phyloP scores from a whole-genome alignment of 441 rosid genomes.

The Pelargonium myrrhifolium region DNA sequence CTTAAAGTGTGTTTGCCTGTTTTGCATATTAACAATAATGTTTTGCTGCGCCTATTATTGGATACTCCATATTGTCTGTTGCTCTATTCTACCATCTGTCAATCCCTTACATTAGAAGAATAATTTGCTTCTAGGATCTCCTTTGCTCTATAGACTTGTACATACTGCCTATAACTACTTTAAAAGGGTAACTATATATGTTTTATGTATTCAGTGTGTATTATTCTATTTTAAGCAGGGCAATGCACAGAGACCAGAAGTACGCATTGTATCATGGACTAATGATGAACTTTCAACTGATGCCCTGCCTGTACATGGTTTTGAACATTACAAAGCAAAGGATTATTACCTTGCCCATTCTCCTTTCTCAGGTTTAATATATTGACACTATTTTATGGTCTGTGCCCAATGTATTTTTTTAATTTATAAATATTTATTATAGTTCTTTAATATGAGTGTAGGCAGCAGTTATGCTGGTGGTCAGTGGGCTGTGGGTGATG shows the following conservation, averaged over 20 bases:
- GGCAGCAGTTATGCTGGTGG: slow-evolving; percentile 99
- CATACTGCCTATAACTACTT: background rate
- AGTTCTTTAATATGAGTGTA: slow-evolving; percentile 29
- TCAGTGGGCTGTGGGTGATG: slow-evolving; percentile 99
- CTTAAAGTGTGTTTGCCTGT: background rate
- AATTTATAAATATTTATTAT: slow-evolving; percentile 17
- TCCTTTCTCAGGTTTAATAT: slow-evolving; percentile 79
- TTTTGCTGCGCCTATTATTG: background rate
- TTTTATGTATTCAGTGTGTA: slow-evolving; percentile 4
- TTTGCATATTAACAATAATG: background rate
- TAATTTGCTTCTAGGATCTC: slow-evolving; percentile 2
- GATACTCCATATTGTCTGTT: background rate
- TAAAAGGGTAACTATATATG: slow-evolving; percentile 8
- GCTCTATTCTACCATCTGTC: background rate
- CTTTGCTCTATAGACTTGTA: slow-evolving; percentile 2
- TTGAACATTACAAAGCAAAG: slow-evolving; percentile 96
- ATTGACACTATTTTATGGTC: slow-evolving; percentile 19
- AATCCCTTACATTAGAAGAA: background rate
- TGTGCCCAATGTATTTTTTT: slow-evolving; percentile 18
- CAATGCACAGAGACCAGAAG: slow-evolving; percentile 95
- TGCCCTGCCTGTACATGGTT: slow-evolving; percentile 93
- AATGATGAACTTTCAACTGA: slow-evolving; percentile 95
- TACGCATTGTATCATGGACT: slow-evolving; percentile 84
- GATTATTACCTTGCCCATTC: slow-evolving; percentile 95
- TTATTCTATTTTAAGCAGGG: slow-evolving; percentile 47